Evolutionary conservation across 768 basidiomycete species (phyloP).

Genomic region (Trametes cinnabarina): DNA sequence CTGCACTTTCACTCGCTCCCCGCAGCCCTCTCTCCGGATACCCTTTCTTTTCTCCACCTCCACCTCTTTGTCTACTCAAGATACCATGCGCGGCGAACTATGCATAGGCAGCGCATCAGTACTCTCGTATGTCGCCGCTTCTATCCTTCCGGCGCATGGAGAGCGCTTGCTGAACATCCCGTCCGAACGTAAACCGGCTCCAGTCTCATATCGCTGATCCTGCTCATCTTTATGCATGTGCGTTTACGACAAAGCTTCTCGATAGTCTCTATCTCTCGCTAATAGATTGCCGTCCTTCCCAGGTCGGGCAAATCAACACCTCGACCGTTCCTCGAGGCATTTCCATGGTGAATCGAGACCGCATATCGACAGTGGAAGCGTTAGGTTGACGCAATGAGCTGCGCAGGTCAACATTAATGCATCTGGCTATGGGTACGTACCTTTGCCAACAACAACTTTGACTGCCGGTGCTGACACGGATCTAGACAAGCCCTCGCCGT

Average conservation of each 20-base stretch:
- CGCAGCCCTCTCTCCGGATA: constrained; percentile 14
- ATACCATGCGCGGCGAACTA: constrained; percentile 67
- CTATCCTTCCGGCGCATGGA: background rate
- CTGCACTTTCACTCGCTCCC: constrained; percentile 8
- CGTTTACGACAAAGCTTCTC: constrained; percentile 28
- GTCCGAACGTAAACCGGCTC: constrained; percentile 18
- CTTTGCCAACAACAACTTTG: background rate
- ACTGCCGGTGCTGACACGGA: constrained; percentile 4
- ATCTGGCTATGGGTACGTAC: constrained; percentile 64
- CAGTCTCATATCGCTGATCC: constrained; percentile 47
- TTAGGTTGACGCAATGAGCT: constrained; percentile 21
- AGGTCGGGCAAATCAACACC: constrained; percentile 85
- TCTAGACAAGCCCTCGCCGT: constrained; percentile 49
- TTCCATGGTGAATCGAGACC: constrained; percentile 55
- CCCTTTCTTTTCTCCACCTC: constrained; percentile 11
- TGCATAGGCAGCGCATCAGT: constrained; percentile 72
- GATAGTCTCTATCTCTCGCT: constrained; percentile 13
- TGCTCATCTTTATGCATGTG: constrained; percentile 83
- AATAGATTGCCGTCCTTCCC: constrained; percentile 7
- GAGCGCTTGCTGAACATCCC: constrained; percentile 2
- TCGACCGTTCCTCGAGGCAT: constrained; percentile 68
- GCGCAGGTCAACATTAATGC: constrained; percentile 65
- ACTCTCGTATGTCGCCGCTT: constrained; percentile 54
- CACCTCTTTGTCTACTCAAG: constrained; percentile 8
- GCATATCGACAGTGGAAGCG: constrained; percentile 19